Percentiles rank a stretch among this genome's conserved stretches.
Evolutionary conservation across 176 grass and related monocot genomes (phyloP).

Genomic region (Hyparrhenia diplandra): DNA sequence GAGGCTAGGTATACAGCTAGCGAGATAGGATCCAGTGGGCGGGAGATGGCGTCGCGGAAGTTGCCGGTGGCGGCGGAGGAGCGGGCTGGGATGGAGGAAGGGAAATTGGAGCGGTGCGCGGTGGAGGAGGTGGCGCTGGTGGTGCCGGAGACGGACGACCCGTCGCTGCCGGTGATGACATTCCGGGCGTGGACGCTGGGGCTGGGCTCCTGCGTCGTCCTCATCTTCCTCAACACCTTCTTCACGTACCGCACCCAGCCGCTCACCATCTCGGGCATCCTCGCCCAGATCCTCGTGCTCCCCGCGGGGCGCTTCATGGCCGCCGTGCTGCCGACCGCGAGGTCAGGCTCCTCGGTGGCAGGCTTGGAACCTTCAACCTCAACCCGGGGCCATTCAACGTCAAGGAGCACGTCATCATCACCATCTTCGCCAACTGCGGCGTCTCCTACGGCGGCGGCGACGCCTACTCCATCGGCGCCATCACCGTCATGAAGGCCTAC

Average conservation of each 20-base stretch:
- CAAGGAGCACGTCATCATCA: slow-evolving; percentile 97
- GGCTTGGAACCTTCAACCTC: slow-evolving; percentile 73
- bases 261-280: slow-evolving; percentile 96
- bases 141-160: slow-evolving; percentile 93
- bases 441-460: slow-evolving; percentile 89
- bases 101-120: slow-evolving; percentile 26
- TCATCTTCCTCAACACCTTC: slow-evolving; percentile 99
- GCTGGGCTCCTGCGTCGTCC: slow-evolving; percentile 61
- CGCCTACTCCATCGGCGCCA: slow-evolving; percentile 92
- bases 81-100: not conserved
- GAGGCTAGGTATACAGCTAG: too few species aligned
- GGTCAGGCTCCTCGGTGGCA: slow-evolving; percentile 39
- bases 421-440: slow-evolving; percentile 92
- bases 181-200: slow-evolving; percentile 88
- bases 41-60: slow-evolving; percentile 5
- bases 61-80: slow-evolving; percentile 27
- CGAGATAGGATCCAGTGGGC: too few species aligned
- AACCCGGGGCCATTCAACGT: slow-evolving; percentile 91
- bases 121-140: slow-evolving; percentile 96
- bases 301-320: slow-evolving; percentile 80
- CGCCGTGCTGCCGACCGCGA: slow-evolving; percentile 56
- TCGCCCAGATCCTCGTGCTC: slow-evolving; percentile 82
- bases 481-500: slow-evolving; percentile 97
- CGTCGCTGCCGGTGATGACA: slow-evolving; percentile 80
- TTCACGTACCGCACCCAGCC: slow-evolving; percentile 97